Base-by-base conservation (phyloP, 1,284 basidiomycete species). In the Singerocomus inundabilis region DNA sequence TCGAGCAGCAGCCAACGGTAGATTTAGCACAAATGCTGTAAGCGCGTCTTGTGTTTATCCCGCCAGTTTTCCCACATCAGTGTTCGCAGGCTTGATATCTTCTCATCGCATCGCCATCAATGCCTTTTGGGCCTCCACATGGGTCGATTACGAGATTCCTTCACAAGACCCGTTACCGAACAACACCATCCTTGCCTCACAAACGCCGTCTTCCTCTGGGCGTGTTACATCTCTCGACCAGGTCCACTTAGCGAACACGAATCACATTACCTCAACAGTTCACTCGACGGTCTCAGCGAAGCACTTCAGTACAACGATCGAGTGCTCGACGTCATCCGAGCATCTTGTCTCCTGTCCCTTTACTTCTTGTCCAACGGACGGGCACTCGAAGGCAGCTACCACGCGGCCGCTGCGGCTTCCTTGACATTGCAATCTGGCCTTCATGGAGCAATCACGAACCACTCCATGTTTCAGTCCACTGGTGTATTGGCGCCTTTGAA, bases 151-250 rank as follows among this genome's bases (percentile, higher is more conserved):
- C 72, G 81, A 29, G 81, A 82, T 40, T 82, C 78, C 32, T 70
- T 86, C 44, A 71, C 66, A 44, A 70, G 75, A 4, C 76, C 81
- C 13, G 47, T 65, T 3, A 59, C 73, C 42, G 81, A 87, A 54
- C 84, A 84, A 48, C 79, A 79, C 25, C 88, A 90, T 59, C 82
- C 87, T 8, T 81, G 77, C 39, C 74, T 91, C 11, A 81, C 88
- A 76, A 87, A 89, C 61, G 77, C 86, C 51, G 84, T 90, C 59
- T 90, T 82, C 64, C 77, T 90, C 5, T 88, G 87, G 83, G 84
- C 86, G 2, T 88, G 86, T 63, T 87, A 84, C 62, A 76, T 89
- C 38, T 88, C 86, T 15, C 76, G 86, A 24, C 81, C 85, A 10
- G 82, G 80, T 32, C 77, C 80, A 4, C 72, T 88, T 12, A 79